Base-by-base conservation (phyloP, 192 early-diverging fungal species). In the Umbelopsis sp. region DNA sequence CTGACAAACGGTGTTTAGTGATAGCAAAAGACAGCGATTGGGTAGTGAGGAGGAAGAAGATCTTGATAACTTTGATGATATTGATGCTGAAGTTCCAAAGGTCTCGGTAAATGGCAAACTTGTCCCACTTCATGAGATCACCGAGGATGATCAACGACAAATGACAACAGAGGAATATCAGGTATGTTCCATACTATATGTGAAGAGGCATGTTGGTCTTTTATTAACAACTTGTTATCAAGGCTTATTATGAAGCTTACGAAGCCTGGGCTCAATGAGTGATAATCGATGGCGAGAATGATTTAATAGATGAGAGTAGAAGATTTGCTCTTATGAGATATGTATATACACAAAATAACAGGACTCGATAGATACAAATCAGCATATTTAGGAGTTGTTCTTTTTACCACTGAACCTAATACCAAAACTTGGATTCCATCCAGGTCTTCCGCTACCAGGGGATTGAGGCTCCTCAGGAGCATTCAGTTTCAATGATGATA, bases 131-230 rank as follows among this genome's bases (percentile, higher is more conserved):
- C 70, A 84, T 69, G 84, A 85, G 44, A 76, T 87, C 16, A 80
- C 80, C 2, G 84, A 85, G 65, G 86, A 87, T 4, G 79, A 85
- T 69, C 86, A 82, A 50, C 65, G 64, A 9, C 68, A 80, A 22
- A 87, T 87, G 86, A 80, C 86, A 2, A 78, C 84, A 1, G 86
- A 85, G 21, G 86, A 87, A 70, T 87, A 87, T 46, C 69, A 84
- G 69, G 80, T 70, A 75, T 68, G 66, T 49, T 3, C 9, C 10
- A 27, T 9, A 20, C 2, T 41, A 35, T 30, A 18, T 15, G 4
- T 4, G 15, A 25, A 12, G 2, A 61, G n/a, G n/a, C 27, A 16
- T 35, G 30, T 16, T 15, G 27, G 35, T 16, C 27, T 10, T 18
- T 18, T 4, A 18, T 5, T 16, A 22, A 35, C 1, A 61, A 4